phyloP scores from a whole-genome alignment of 352 stramenopile species.

The Phytophthora sansomeana region DNA sequence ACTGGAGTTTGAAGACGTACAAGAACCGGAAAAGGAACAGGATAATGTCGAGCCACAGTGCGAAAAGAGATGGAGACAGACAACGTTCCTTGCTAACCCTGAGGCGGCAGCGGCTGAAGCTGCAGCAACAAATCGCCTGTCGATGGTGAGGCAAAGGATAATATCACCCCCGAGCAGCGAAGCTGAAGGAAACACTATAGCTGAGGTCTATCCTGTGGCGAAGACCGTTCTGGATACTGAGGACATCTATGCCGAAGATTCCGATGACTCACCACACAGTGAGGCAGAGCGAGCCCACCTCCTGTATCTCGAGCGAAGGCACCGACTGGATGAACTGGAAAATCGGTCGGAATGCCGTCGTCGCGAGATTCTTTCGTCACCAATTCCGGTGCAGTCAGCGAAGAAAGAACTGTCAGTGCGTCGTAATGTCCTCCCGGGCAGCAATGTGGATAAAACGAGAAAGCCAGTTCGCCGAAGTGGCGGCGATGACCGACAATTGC shows the following conservation, averaged over 20 bases:
- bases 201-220: conserved; percentile 32
- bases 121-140: conserved; percentile 15
- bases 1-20: conserved; percentile 10
- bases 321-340: conserved; percentile 23
- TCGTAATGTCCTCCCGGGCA: neutral
- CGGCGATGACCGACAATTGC: neutral
- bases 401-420: neutral
- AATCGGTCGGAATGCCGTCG: conserved; percentile 5
- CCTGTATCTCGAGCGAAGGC: conserved; percentile 29
- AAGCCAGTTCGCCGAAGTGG: neutral
- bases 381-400: conserved; percentile 1
- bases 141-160: neutral
- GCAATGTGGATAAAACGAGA: neutral
- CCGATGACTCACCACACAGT: conserved; percentile 18
- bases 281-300: conserved; percentile 33
- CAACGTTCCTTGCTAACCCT: conserved; percentile 31
- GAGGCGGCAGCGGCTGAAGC: conserved; percentile 34
- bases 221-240: conserved; percentile 34
- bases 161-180: neutral
- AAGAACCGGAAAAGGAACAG: conserved; percentile 32
- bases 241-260: conserved; percentile 17
- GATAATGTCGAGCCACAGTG: conserved; percentile 14
- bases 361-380: conserved; percentile 6
- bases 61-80: conserved; percentile 31
- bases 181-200: conserved; percentile 17